These are phyloP conservation scores for Russula dissimulans DNA, from an alignment of 768 basidiomycete species.

Conservation along the genomic window DNA sequence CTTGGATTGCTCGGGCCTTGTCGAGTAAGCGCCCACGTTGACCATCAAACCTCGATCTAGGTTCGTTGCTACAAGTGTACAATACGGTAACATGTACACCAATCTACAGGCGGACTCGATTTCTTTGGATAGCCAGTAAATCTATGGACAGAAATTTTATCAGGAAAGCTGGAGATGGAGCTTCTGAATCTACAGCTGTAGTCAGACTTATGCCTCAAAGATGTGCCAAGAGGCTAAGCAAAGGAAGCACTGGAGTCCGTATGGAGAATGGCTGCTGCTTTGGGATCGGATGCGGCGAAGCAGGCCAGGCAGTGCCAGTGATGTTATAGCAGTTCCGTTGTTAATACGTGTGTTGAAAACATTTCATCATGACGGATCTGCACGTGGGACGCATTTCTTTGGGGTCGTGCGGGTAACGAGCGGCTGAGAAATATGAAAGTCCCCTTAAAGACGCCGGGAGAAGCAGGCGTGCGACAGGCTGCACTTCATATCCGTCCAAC, in stretches of 20 bases:
- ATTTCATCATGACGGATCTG: not conserved
- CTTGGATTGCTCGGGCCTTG: conserved; percentile 1
- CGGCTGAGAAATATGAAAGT: not conserved
- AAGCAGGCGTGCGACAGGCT: too few relatives aligned
- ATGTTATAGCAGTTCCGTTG: not conserved
- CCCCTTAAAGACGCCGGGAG: not conserved
- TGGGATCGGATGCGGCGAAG: not conserved
- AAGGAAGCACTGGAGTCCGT: not conserved
- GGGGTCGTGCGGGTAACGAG: too few relatives aligned
- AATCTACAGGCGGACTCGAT: not conserved
- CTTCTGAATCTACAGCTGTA: not conserved
- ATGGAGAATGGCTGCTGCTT: not conserved
- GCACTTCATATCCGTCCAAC: too few relatives aligned
- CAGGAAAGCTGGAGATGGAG: not conserved
- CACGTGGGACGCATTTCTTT: not conserved
- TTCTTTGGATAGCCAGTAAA: not conserved
- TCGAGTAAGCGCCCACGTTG: not conserved
- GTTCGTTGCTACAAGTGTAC: not conserved
- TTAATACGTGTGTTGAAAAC: not conserved
- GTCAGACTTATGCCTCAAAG: not conserved
- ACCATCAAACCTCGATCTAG: not conserved
- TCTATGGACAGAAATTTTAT: not conserved
- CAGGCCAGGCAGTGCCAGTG: too few relatives aligned
- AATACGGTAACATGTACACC: not conserved
- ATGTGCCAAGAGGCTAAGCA: not conserved